Evolutionary conservation across 805 yeast genomes (phyloP).

Genomic region (Candida takata): DNA sequence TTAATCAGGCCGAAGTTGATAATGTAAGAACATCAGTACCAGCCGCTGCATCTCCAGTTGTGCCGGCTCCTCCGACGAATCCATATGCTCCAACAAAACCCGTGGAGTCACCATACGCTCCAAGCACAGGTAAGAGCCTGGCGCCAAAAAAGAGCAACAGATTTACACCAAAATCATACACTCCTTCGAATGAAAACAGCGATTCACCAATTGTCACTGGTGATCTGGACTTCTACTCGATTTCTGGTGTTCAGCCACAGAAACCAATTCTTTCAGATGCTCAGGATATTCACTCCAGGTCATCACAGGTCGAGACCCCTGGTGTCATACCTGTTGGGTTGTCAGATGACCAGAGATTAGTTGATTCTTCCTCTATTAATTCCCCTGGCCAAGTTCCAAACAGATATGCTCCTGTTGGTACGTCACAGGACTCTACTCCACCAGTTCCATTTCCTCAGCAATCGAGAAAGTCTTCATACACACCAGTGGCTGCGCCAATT

Average conservation of each 20-base stretch:
- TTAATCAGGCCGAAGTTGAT: neutral
- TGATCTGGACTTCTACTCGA: conserved; percentile 16
- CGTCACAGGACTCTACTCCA: neutral
- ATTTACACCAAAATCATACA: conserved; percentile 12
- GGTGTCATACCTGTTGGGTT: too few species aligned
- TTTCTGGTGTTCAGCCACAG: conserved; percentile 8
- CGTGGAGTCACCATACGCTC: conserved; percentile 4
- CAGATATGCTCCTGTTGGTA: conserved; percentile 5
- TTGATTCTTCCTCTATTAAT: too few species aligned
- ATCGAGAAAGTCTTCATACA: neutral
- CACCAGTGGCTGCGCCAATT: neutral
- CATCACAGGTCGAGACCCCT: too few species aligned
- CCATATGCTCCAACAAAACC: conserved; percentile 3
- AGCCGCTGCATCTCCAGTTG: neutral
- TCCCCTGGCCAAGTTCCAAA: too few species aligned
- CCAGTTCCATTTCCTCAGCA: neutral
- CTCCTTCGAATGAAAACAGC: conserved; percentile 4
- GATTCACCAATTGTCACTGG: conserved; percentile 6
- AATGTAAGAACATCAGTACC: too few species aligned
- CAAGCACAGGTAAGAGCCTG: neutral
- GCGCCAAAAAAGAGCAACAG: conserved; percentile 11
- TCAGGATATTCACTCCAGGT: neutral
- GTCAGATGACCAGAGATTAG: too few species aligned
- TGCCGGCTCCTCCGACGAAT: conserved; percentile 1
- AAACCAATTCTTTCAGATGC: conserved; percentile 2